Base-by-base conservation (phyloP, 495 filamentous ascomycete genomes). In the Trichocladium uniseriatum region DNA sequence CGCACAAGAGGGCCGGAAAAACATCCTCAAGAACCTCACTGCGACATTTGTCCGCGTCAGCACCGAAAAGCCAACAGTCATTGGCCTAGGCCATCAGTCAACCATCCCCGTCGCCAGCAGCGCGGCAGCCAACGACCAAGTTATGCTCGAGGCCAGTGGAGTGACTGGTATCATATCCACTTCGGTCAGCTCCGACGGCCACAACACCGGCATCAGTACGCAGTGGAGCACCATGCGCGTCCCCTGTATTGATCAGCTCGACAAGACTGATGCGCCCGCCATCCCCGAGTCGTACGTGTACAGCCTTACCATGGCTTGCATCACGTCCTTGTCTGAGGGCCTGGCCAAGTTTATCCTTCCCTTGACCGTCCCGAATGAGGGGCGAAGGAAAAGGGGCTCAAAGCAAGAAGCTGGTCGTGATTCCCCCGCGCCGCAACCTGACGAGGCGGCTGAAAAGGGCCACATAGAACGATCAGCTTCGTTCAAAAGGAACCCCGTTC, bases 211-310 rank as follows among this genome's bases (percentile, higher is more conserved):
- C 6, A 87, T 98, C 56, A 94, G 88, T 64, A 79, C 70, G 22
- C 83, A 90, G 56, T 96, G 89, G 90, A 97, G 94, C 69, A 75
- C 83, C 18, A 79, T 94, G 56, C 75, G 87, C 45, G 87, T 87
- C 16, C 82, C 90, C 20, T 97, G 89, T 61, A 84, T 97, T 34
- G 92, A 98, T 48, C 84, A 94, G 42, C 78, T 97, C 10, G 92
- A 98, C 68, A 98, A 98, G 63, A 74, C 79, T 3, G 91, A 97
- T 28, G 76, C 92, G 5, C 88, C 91, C 4, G 46, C 65, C 8
- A 76, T 92, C 35, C 92, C 92, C 1, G 89, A 95, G 43, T 94
- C 94, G 0, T 98, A 98, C 58, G 77, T 95, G 22, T 95, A 98
- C 66, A 84, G 83, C 56, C 74, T 98, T 14, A 87, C 88, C 6